Evolutionary conservation across 371 early-diverging fungal species (phyloP).

Genomic region (Catenaria anguillulae): DNA sequence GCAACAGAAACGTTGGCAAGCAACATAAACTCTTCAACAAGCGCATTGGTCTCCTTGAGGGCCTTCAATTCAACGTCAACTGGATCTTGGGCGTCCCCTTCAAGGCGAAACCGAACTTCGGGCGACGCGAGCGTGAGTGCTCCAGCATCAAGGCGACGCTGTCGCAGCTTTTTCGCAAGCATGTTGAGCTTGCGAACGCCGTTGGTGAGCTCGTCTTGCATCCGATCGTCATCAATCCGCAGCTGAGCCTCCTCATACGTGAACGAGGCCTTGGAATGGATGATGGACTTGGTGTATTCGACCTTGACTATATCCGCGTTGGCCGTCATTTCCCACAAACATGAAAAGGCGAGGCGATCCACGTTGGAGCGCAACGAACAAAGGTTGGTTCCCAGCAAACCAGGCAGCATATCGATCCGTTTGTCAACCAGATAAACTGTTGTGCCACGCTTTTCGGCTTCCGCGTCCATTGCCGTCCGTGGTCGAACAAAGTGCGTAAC

Average conservation of each 20-base stretch:
- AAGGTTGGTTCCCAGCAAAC: constrained; percentile 71
- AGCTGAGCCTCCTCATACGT: constrained; percentile 96
- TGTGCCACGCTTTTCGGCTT: constrained; percentile 80
- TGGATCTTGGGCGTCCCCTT: constrained; percentile 77
- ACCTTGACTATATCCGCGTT: constrained; percentile 59
- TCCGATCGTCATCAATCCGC: constrained; percentile 70
- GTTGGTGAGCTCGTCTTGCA: constrained; percentile 66
- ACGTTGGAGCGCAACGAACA: constrained; percentile 83
- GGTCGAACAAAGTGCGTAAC: constrained; percentile 90
- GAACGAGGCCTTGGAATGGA: constrained; percentile 81
- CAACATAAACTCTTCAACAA: constrained; percentile 67
- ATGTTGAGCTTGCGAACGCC: constrained; percentile 67
- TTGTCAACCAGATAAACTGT: constrained; percentile 91
- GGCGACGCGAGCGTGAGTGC: constrained; percentile 72
- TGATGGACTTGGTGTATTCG: constrained; percentile 74
- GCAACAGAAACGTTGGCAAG: constrained; percentile 56
- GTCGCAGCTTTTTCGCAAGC: constrained; percentile 75
- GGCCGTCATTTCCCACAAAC: constrained; percentile 49
- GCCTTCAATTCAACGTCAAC: constrained; percentile 75
- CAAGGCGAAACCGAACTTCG: constrained; percentile 73
- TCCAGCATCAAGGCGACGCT: constrained; percentile 55
- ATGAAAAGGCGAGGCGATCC: constrained; percentile 83
- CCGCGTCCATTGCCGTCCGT: constrained; percentile 68
- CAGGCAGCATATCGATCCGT: constrained; percentile 95
- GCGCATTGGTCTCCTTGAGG: constrained; percentile 48